Evolutionary conservation across 345 rosid species (phyloP), one percentile per base, ranked within the genome.

Genomic region (Erysimum cheiranthoides): DNA sequence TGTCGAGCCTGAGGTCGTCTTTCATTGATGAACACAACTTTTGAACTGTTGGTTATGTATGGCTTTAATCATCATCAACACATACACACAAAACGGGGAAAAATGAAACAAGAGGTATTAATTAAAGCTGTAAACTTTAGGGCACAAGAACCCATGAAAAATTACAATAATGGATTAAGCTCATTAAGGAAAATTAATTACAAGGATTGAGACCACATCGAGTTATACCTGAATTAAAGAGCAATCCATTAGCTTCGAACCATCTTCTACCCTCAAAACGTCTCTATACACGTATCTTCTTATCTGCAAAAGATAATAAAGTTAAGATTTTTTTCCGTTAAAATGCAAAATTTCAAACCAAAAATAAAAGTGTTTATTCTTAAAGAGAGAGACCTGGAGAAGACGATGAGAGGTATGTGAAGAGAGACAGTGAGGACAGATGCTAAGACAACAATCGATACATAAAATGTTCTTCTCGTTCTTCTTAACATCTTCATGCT

Each of bases 251-350:
- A 93, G 68, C 62, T 85, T 93, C 27, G 86, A 84, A 57, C 90
- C 89, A 61, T 91, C 98, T 2, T 77, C 89, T 46, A 93, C 42
- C 58, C 90, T 83, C 40, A 93, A 57, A 46, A 93, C 98, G 66
- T 93, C 98, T 13, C 86, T 78, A 40, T 93, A 93, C 21, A 93
- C 93, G 70, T 93, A 93, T 72, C 98, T 87, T 70, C 98, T 86
- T 71, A 93, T 85, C 97, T 93, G 89, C 47, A 75, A 54, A 32
- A 38, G 1, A 38, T 49, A 49, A 60, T 4, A 56, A 70, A 62
- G 63, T 54, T 56, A 5, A 3, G 21, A 11, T 18, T 53, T 53
- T 56, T 63, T 8, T 16, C 14, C 10, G 4, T 25, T 5, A 71
- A 46, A 36, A 9, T 10, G 38, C 3, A 51, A 52, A 51, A 0